These are phyloP conservation scores for Ophiostoma angusticollis DNA, from an alignment of 2,329 filamentous ascomycete species.

Conservation along the genomic window DNA sequence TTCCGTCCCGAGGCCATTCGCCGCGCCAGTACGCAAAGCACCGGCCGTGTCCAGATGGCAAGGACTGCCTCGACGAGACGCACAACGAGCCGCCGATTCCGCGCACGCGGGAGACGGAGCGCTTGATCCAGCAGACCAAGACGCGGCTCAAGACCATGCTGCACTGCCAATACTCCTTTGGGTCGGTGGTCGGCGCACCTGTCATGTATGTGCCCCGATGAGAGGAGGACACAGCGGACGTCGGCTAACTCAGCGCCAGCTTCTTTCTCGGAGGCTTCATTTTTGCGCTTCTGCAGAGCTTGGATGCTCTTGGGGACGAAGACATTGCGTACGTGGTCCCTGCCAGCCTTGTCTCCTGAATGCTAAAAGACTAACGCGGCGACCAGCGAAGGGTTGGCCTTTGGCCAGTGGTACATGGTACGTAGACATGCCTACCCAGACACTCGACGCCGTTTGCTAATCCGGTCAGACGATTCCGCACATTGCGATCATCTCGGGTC, in stretches of 20 bases:
- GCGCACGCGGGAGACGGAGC: conserved; percentile 5
- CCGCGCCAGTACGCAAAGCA: conserved; percentile 14
- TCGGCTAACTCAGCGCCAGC: neutral
- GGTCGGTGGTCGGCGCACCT: conserved; percentile 17
- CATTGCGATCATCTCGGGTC: conserved; percentile 17
- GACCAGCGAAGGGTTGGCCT: conserved; percentile 9
- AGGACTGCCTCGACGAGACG: neutral
- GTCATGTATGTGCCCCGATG: conserved; percentile 8
- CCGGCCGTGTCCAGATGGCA: neutral
- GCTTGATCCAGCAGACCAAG: conserved; percentile 11
- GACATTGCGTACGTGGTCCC: conserved; percentile 10
- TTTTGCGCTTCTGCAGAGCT: conserved; percentile 15
- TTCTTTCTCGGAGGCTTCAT: conserved; percentile 20
- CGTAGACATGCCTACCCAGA: conserved; percentile 1
- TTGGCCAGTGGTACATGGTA: conserved; percentile 17
- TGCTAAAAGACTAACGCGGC: neutral
- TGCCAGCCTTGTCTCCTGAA: neutral
- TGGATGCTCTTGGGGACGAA: conserved; percentile 12
- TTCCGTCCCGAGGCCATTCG: conserved; percentile 7
- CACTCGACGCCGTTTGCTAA: conserved; percentile 1
- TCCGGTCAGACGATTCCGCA: conserved; percentile 16
- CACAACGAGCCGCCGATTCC: conserved; percentile 9
- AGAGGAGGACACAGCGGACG: neutral
- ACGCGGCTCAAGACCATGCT: conserved; percentile 17
- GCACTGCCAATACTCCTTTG: conserved; percentile 18